Evolutionary conservation across 1,284 basidiomycete species (phyloP), one percentile per base, ranked within the genome.

Genomic region (Rhodotorula sp.): DNA sequence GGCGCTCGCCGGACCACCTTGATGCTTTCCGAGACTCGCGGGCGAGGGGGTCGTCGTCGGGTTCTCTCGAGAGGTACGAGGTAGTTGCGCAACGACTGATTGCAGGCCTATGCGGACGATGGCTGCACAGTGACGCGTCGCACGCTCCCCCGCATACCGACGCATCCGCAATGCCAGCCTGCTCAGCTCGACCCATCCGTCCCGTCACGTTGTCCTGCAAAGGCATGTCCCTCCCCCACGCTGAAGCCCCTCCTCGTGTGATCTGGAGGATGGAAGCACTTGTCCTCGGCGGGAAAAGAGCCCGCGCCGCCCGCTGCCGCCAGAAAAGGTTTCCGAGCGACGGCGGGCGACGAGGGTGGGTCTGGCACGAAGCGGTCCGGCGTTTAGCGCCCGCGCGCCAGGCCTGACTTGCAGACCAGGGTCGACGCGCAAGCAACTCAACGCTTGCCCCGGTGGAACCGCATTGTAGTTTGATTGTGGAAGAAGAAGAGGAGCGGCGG

Each of bases 211-310:
- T 17, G 25, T 34, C 53, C 3, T 17, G 25, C 17, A 34, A 27
- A 34, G 44, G 44, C 3, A 55, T 63, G 61, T 63, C 61, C 52
- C 61, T 63, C 61, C 61, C 61, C 61, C 61, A 34, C 61, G 61
- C 61, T 63, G 61, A 63, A 63, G 61, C 61, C 61, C 61, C 61
- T 63, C 61, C 61, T 55, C 42, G 61, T 63, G 52, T 45, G 44
- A 45, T n/a, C 57, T 17, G 27, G 52, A 63, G 61, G 61, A 63
- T 21, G 25, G 44, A 54, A 53, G 61, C 61, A 63, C 52, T 63
- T 63, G 53, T 63, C 61, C 61, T 63, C 61, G 52, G 61, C 61
- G 61, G 61, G 61, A 52, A 54, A 21, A 63, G 44, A 58, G 45
- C 57, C 44, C 34, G 34, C 34, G 34, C 34, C 34, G 34, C 34